These are phyloP conservation scores for Polytrichum formosum DNA, from an alignment of 225 moss, liverwort and hornwort genomes.

Conservation along the genomic window DNA sequence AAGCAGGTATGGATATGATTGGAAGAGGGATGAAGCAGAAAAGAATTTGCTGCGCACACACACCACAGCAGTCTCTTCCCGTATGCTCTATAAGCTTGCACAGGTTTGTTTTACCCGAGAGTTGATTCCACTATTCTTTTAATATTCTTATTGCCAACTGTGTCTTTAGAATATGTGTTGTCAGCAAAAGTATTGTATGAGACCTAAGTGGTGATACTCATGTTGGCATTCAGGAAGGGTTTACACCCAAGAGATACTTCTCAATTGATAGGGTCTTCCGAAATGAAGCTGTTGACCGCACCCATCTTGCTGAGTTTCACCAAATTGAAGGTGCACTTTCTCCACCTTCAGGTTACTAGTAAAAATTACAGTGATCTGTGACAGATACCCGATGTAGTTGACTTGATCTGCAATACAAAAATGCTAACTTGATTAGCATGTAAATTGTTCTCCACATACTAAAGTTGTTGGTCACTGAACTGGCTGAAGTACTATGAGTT, in stretches of 20 bases:
- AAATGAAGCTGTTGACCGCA: constrained; percentile 90
- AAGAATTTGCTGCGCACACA: constrained; percentile 94
- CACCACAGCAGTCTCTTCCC: constrained; percentile 86
- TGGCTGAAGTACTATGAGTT: no score
- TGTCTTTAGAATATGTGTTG: no score
- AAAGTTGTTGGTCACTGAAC: no score
- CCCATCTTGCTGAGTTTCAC: constrained; percentile 93
- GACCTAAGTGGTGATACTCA: not conserved
- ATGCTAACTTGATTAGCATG: no score
- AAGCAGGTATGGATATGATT: constrained; percentile 82
- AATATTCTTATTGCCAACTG: no score
- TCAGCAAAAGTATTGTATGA: not conserved
- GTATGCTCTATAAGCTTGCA: constrained; percentile 92
- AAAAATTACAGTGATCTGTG: no score
- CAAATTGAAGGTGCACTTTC: constrained; percentile 72
- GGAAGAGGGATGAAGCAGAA: constrained; percentile 92
- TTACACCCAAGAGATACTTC: constrained; percentile 73
- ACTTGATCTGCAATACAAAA: no score
- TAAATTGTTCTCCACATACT: no score
- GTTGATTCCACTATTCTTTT: not conserved
- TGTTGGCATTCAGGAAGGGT: constrained; percentile 45
- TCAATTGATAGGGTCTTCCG: constrained; percentile 95
- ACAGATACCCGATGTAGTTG: no score
- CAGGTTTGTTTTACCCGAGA: constrained; percentile 34
- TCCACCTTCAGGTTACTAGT: not conserved